Evolutionary conservation across 768 basidiomycete species (phyloP), one percentile per base, ranked within the genome.

Genomic region (Tricholoma sp.): DNA sequence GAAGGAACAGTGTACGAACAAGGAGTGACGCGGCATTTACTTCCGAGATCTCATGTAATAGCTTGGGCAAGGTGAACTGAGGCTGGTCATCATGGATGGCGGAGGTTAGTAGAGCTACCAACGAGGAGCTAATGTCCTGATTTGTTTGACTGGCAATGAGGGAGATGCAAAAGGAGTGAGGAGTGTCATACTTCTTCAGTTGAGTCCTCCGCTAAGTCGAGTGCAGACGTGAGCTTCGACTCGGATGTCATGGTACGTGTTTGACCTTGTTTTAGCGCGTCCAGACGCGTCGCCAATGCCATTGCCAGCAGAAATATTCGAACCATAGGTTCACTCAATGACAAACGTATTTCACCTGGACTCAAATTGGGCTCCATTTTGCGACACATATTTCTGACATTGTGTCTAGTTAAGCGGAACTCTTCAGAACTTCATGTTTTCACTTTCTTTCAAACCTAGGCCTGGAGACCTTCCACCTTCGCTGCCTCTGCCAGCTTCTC

Each of bases 401-500:
- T n/a, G n/a, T n/a, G n/a, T n/a, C n/a, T n/a, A n/a, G n/a, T n/a
- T n/a, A n/a, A n/a, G 24, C 11, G 1, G 34, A 0, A 34, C 34
- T 34, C 34, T 5, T 3, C 34, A 3, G 5, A 11, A 9, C 34
- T 3, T 11, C 34, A 34, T 14, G 10, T 34, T 34, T 14, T 34
- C 4, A 34, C 14, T 35, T 37, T 16, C 16, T 2, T 37, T 37
- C 14, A 37, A 16, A n/a, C n/a, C n/a, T n/a, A n/a, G n/a, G n/a
- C n/a, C n/a, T n/a, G n/a, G n/a, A 37, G 35, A 12, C 24, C 71
- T 64, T 78, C 74, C 32, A 64, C 76, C 61, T 65, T 66, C 34
- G 69, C 74, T 14, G 80, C 80, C 45, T 79, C 79, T 10, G 58
- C 67, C 53, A 78, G 43, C 66, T 81, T 80, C 69, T 84, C 76